Evolutionary conservation across 495 filamentous ascomycete species (phyloP).

Genomic region (Neurospora sp.): DNA sequence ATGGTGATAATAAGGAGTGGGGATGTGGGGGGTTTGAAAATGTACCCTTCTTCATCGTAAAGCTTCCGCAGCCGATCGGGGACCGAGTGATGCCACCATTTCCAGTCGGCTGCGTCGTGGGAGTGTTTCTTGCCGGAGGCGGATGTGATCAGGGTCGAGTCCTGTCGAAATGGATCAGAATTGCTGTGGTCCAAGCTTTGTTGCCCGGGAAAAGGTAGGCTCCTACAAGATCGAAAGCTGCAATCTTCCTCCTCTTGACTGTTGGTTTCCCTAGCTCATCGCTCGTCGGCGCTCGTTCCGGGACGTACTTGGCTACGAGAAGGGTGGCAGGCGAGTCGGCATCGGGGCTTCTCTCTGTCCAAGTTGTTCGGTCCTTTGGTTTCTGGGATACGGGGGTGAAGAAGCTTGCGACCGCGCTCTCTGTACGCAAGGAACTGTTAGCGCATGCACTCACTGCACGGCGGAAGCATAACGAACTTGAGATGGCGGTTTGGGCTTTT

Average conservation of each 20-base stretch:
- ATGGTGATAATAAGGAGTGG: slow-evolving; percentile 6
- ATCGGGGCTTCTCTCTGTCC: slow-evolving; percentile 49
- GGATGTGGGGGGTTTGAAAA: background rate
- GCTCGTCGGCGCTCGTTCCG: slow-evolving; percentile 20
- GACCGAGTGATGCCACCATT: slow-evolving; percentile 80
- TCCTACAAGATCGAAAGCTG: slow-evolving; percentile 83
- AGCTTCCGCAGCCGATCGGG: slow-evolving; percentile 54
- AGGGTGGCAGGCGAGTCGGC: slow-evolving; percentile 43
- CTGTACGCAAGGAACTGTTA: slow-evolving; percentile 26
- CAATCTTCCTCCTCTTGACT: slow-evolving; percentile 51
- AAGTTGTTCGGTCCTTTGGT: slow-evolving; percentile 64
- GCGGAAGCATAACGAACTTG: slow-evolving; percentile 40
- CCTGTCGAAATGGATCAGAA: slow-evolving; percentile 34
- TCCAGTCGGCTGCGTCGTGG: slow-evolving; percentile 69
- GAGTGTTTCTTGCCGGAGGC: slow-evolving; percentile 72
- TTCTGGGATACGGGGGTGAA: slow-evolving; percentile 86
- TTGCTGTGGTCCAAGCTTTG: background rate
- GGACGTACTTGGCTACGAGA: slow-evolving; percentile 62
- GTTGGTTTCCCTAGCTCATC: slow-evolving; percentile 12
- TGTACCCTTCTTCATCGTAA: slow-evolving; percentile 46
- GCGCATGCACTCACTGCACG: background rate
- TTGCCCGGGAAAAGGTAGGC: no score
- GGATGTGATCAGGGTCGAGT: slow-evolving; percentile 76
- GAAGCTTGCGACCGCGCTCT: slow-evolving; percentile 65
- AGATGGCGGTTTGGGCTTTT: slow-evolving; percentile 62